Evolutionary conservation across 495 filamentous ascomycete genomes (phyloP), one percentile per base, ranked within the genome.

Genomic region (Penicillium angulare): DNA sequence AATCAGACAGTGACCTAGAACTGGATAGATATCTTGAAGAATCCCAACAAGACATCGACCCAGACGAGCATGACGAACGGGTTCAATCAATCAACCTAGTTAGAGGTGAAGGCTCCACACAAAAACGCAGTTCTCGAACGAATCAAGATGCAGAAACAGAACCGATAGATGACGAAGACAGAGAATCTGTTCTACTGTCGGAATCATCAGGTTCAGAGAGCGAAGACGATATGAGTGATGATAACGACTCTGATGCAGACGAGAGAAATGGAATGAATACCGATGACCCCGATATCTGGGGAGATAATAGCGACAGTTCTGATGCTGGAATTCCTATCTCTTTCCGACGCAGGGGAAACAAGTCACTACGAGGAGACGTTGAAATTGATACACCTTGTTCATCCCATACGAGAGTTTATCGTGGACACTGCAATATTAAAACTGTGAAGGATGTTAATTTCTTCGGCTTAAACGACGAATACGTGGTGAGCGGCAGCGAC

Each of bases 381-480:
- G 79, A 85, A 49, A 38, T 60, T 2, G 59, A 82, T 42, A 74
- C 79, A 12, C 82, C 85, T 3, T 82, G 81, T 53, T 75, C 68
- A 24, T 60, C 81, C 3, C 81, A 86, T 49, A 86, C 78, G 1
- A 73, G 76, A 23, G 53, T 70, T 29, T 89, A 87, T 58, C 69
- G 72, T 7, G 86, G 86, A 17, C 86, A 88, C 61, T 87, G 85
- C 69, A 90, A 90, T 48, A 74, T 86, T 43, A 80, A 82, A 53
- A 90, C 86, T 0, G 84, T 89, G 44, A 90, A 90, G 55, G 86
- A 90, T 63, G 79, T 86, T 44, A 88, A 88, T 46, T 90, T 80
- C 65, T 87, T 82, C 46, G 86, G 86, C 0, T 64, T 86, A 42
- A 67, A 87, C 39, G 86, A 90, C 56, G 85, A 89, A 55, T 90